phyloP scores from a whole-genome alignment of 139 green algal species.

The Chlamydomonas sp. region DNA sequence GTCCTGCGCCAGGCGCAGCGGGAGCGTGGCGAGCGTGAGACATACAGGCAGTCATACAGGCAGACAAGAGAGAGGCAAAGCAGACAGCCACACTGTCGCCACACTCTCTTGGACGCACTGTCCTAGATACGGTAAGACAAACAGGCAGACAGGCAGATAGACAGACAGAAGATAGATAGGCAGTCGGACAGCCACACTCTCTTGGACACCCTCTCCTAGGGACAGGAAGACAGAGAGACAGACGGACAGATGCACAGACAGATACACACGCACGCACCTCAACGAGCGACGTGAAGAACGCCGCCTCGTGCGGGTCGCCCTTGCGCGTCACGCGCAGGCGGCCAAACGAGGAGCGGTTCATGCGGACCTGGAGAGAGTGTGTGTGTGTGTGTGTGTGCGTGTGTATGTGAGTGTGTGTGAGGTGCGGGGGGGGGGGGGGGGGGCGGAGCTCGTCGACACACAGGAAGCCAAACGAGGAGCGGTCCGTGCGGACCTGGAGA shows the following conservation, averaged over 20 bases:
- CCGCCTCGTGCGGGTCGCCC: constrained; percentile 19
- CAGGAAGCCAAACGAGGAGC: constrained; percentile 59
- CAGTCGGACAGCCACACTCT: too few relatives aligned
- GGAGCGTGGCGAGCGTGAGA: constrained; percentile 59
- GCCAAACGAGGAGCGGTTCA: constrained; percentile 59
- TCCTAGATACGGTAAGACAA: too few relatives aligned
- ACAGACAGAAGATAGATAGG: too few relatives aligned
- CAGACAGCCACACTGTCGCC: too few relatives aligned
- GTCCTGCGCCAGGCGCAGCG: constrained; percentile 72
- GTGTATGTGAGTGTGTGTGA: background rate
- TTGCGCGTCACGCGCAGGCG: constrained; percentile 55
- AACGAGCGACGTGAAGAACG: constrained; percentile 63
- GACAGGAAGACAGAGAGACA: too few relatives aligned
- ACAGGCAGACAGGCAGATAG: too few relatives aligned
- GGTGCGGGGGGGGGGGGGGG: background rate
- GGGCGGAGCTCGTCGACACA: constrained; percentile 32
- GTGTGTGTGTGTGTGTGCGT: constrained; percentile 1
- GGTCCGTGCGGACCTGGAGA: constrained; percentile 50
- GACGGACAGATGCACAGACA: too few relatives aligned
- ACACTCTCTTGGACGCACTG: too few relatives aligned
- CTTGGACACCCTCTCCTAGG: too few relatives aligned
- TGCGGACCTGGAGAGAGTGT: constrained; percentile 35
- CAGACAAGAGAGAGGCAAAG: too few relatives aligned
- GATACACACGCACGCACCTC: too few relatives aligned
- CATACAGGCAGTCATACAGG: too few relatives aligned